Percentiles rank a stretch among this genome's conserved stretches.
phyloP scores from a whole-genome alignment of 2,329 filamentous ascomycete species.

The Lizonia empirigonia region DNA sequence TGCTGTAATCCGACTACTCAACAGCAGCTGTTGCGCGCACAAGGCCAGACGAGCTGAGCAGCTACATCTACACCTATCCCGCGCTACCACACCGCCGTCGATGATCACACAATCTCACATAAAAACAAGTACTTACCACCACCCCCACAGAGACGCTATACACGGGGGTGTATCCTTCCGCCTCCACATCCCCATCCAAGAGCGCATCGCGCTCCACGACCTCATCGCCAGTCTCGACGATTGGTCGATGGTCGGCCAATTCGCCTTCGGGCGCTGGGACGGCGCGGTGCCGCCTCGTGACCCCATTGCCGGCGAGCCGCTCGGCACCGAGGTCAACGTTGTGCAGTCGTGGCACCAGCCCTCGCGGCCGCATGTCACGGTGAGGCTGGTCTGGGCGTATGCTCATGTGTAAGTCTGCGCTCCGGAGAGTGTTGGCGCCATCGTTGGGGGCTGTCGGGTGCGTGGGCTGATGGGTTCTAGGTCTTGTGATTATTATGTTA shows the following conservation, averaged over 20 bases:
- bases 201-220: not conserved
- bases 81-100: too few species aligned
- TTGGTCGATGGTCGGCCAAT: not conserved
- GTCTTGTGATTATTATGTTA: not conserved
- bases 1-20: too few species aligned
- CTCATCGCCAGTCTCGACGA: not conserved
- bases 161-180: not conserved
- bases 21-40: too few species aligned
- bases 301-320: not conserved
- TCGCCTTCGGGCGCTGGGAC: not conserved
- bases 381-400: conserved; percentile 2
- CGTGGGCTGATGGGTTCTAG: not conserved
- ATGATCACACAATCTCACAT: too few species aligned
- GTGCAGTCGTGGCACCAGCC: not conserved
- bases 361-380: conserved; percentile 14
- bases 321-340: not conserved
- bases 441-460: not conserved
- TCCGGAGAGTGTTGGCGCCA: not conserved
- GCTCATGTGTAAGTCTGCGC: not conserved
- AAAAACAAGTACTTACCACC: too few species aligned
- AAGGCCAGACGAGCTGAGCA: too few species aligned
- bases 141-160: too few species aligned
- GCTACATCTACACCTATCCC: too few species aligned
- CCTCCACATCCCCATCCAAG: not conserved
- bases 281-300: not conserved